phyloP scores from a whole-genome alignment of 139 green algal genomes.

The Picochlorum sp. region DNA sequence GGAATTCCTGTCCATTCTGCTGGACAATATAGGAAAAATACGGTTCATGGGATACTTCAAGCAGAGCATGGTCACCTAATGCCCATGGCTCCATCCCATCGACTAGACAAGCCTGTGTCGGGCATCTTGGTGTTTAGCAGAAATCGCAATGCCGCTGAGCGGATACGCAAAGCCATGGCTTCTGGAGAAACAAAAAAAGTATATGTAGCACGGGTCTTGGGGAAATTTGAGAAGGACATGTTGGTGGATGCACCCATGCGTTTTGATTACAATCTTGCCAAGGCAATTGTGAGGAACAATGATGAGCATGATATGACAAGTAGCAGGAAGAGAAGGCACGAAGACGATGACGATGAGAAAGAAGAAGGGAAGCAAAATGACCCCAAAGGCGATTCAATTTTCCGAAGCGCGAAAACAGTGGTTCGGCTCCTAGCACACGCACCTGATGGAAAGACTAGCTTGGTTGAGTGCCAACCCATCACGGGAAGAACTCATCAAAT shows the following conservation, averaged over 20 bases:
- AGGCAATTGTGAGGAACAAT: neutral
- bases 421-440: conserved; percentile 41
- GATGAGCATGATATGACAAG: too few relatives aligned
- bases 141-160: conserved; percentile 41
- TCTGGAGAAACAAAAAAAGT: conserved; percentile 55
- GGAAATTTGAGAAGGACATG: conserved; percentile 42
- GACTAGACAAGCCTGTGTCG: conserved; percentile 79
- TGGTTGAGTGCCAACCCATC: conserved; percentile 52
- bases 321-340: neutral
- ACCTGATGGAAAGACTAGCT: conserved; percentile 45
- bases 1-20: conserved; percentile 79
- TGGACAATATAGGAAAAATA: conserved; percentile 93
- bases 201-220: conserved; percentile 75
- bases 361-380: neutral
- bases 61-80: conserved; percentile 50
- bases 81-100: conserved; percentile 54
- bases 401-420: conserved; percentile 27
- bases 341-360: neutral
- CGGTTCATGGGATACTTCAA: conserved; percentile 66
- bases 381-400: neutral
- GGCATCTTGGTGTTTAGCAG: conserved; percentile 77
- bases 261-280: conserved; percentile 1
- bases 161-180: conserved; percentile 39
- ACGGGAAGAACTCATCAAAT: conserved; percentile 72
- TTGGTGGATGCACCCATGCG: neutral